A percentile compares a stretch with the other conserved stretches of the same genome.
Evolutionary conservation across 2,329 filamentous ascomycete species (phyloP).

Genomic region (Ophiostoma montium): DNA sequence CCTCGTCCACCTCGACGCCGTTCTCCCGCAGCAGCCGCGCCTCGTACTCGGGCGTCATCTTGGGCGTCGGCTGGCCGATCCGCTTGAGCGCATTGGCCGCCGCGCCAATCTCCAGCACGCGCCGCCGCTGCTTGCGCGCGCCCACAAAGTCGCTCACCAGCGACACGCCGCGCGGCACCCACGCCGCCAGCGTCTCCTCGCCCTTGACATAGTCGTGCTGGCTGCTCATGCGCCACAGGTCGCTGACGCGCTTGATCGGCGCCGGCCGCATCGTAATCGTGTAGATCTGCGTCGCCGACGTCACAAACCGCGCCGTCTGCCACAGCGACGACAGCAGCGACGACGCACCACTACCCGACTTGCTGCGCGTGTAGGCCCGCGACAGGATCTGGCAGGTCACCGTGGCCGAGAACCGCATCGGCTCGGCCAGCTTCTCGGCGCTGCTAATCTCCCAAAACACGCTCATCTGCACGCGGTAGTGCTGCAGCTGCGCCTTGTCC

Average conservation of each 20-base stretch:
- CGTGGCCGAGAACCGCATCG: constrained; percentile 75
- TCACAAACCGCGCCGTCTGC: constrained; percentile 72
- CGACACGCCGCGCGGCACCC: constrained; percentile 81
- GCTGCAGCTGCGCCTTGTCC: constrained; percentile 34
- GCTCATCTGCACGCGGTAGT: constrained; percentile 78
- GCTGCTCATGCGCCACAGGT: constrained; percentile 93
- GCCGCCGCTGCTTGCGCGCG: constrained; percentile 57
- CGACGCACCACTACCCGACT: constrained; percentile 44
- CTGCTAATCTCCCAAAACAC: constrained; percentile 69
- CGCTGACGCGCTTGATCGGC: constrained; percentile 79
- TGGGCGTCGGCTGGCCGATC: constrained; percentile 35
- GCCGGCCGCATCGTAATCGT: constrained; percentile 74
- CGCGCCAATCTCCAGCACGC: constrained; percentile 67
- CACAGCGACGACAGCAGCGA: constrained; percentile 81
- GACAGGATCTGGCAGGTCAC: constrained; percentile 73
- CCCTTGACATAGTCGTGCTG: constrained; percentile 93
- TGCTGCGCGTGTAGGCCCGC: constrained; percentile 37
- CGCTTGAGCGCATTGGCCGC: constrained; percentile 52
- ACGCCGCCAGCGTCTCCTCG: constrained; percentile 68
- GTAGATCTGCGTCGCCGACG: constrained; percentile 76
- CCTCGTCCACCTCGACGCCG: constrained; percentile 22
- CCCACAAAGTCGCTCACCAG: constrained; percentile 78
- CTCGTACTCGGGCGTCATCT: constrained; percentile 3
- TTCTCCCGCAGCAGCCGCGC: constrained; percentile 13
- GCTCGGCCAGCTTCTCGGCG: constrained; percentile 65